Evolutionary conservation across 2,329 filamentous ascomycete species (phyloP).

Genomic region (Cryphonectria naterciae): DNA sequence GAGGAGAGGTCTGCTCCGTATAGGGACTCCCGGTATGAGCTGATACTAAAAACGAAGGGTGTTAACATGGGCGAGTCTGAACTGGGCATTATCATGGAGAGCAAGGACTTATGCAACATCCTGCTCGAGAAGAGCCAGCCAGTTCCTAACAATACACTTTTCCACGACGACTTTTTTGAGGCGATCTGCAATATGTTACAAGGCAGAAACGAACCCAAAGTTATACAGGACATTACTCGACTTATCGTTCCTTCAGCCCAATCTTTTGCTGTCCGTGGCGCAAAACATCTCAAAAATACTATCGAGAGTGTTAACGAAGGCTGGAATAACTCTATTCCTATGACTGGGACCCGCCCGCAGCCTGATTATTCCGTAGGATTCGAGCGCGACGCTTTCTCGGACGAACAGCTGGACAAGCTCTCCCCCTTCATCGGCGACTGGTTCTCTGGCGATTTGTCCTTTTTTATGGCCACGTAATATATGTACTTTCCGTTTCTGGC

Average conservation of each 20-base stretch:
- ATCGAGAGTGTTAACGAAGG: constrained; percentile 47
- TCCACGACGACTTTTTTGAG: constrained; percentile 30
- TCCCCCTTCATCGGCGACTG: neutral
- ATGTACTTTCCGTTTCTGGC: constrained; percentile 38
- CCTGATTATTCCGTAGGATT: constrained; percentile 42
- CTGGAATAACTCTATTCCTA: constrained; percentile 46
- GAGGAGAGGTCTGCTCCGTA: constrained; percentile 40
- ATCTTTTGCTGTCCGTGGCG: constrained; percentile 24
- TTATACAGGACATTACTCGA: neutral
- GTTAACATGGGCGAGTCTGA: constrained; percentile 39
- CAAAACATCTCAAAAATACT: constrained; percentile 38
- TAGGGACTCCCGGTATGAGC: constrained; percentile 36
- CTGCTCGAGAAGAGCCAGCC: constrained; percentile 40
- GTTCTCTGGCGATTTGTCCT: neutral
- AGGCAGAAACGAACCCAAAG: neutral
- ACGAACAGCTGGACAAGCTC: neutral
- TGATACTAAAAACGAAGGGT: constrained; percentile 38
- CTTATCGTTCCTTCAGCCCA: neutral
- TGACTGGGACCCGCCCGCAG: constrained; percentile 44
- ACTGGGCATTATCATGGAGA: constrained; percentile 38
- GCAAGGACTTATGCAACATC: constrained; percentile 36
- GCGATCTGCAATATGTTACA: neutral
- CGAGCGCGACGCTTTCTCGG: constrained; percentile 44
- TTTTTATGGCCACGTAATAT: constrained; percentile 26
- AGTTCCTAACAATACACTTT: constrained; percentile 37